These are phyloP conservation scores for Fusarium buxicola DNA, from an alignment of 2,329 filamentous ascomycete genomes.

Conservation along the genomic window DNA sequence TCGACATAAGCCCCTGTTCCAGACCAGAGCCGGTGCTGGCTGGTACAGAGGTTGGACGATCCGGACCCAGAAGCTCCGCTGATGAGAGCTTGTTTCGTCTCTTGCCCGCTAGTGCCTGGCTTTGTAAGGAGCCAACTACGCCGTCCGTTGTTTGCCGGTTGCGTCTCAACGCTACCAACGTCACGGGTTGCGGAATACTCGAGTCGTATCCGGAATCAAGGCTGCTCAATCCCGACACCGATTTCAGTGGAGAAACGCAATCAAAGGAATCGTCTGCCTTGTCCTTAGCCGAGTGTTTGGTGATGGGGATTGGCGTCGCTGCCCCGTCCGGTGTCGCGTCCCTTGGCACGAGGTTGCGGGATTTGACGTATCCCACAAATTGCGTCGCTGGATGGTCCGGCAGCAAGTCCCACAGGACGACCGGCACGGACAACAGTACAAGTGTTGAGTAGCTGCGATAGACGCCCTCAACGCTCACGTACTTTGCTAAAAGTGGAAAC, in stretches of 20 bases:
- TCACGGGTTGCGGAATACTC: conserved; percentile 37
- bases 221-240: conserved; percentile 39
- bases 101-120: conserved; percentile 30
- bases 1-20: conserved; percentile 15
- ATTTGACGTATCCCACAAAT: conserved; percentile 45
- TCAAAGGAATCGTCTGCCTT: conserved; percentile 30
- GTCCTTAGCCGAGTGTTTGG: conserved; percentile 21
- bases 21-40: not conserved
- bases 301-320: conserved; percentile 41
- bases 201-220: conserved; percentile 46
- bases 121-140: conserved; percentile 24
- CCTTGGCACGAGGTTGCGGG: conserved; percentile 37
- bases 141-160: conserved; percentile 35
- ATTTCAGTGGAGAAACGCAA: conserved; percentile 37
- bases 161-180: conserved; percentile 32
- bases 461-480: conserved; percentile 41
- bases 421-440: conserved; percentile 42
- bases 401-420: conserved; percentile 43
- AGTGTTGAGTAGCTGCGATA: conserved; percentile 44
- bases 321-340: conserved; percentile 21
- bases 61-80: conserved; percentile 34
- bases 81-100: conserved; percentile 32
- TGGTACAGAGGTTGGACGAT: conserved; percentile 28
- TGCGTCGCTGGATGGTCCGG: conserved; percentile 44
- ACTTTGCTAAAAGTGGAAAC: conserved; percentile 44